These are phyloP conservation scores for Huntiella moniliformis DNA, from an alignment of 2,329 filamentous ascomycete species.

Conservation along the genomic window DNA sequence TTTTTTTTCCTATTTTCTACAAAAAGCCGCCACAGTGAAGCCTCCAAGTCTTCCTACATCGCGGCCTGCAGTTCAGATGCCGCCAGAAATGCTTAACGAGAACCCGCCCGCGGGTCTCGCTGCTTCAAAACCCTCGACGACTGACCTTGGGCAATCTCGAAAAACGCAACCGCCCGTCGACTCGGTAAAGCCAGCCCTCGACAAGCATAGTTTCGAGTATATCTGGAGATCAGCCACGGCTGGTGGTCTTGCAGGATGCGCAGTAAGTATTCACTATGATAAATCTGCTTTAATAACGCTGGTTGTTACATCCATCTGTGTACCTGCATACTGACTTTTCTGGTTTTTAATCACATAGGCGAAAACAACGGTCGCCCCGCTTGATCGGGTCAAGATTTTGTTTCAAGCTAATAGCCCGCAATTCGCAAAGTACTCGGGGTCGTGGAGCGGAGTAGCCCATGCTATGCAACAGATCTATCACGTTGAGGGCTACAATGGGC, in stretches of 20 bases:
- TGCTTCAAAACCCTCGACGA: not conserved
- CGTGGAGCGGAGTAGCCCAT: constrained; percentile 64
- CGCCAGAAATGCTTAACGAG: constrained; percentile 7
- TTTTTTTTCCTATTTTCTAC: not conserved
- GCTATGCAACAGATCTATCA: constrained; percentile 72
- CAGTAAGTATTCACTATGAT: constrained; percentile 35
- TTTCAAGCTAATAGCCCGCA: constrained; percentile 92
- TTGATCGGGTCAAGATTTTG: constrained; percentile 95
- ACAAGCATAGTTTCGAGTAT: constrained; percentile 60
- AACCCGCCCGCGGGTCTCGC: constrained; percentile 5
- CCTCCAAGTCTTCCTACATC: not conserved
- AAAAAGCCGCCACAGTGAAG: not conserved
- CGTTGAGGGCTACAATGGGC: constrained; percentile 52
- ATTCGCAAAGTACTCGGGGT: constrained; percentile 81
- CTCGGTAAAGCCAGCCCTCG: constrained; percentile 21
- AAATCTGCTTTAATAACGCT: not conserved
- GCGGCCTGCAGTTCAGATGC: constrained; percentile 2
- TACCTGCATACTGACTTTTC: constrained; percentile 11
- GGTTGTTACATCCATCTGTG: not conserved
- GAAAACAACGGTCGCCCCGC: constrained; percentile 85
- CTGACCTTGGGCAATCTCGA: constrained; percentile 6
- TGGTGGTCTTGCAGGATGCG: constrained; percentile 79
- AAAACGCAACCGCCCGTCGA: constrained; percentile 27
- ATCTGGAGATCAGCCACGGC: constrained; percentile 66
- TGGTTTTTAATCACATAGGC: constrained; percentile 36